Base-by-base conservation (phyloP, 2,329 filamentous ascomycete genomes). In the Cladosporium cucumerinum region DNA sequence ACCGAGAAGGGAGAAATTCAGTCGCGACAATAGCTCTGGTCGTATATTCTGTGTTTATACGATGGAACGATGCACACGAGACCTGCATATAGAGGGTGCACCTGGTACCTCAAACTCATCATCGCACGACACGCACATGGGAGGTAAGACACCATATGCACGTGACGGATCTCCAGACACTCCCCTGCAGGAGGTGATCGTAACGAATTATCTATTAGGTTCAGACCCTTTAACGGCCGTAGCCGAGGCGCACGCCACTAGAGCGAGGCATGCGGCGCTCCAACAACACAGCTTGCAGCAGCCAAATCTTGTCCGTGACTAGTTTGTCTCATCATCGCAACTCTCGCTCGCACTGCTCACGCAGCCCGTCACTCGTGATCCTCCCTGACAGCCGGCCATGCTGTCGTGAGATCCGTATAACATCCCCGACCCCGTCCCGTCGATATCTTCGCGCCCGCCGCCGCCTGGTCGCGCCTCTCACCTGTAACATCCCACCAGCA, bases 401-500 rank as follows among this genome's bases (percentile, higher is more conserved):
- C 30, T 32, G 48, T 52, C 30, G 48, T 61, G 48, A 52, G 30
- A 32, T 16, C 32, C 16, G 32, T 18, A 32, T 21, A 54, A 28
- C 26, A 28, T 8, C 51, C 26, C 51, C 25, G 10, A 39, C 25
- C 51, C 51, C 26, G 51, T 39, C 32, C 14, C 26, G 26, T 28
- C 26, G n/a, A n/a, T 36, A 52, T 28, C 54, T 57, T 57, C 21
- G 51, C 54, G 54, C 54, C 54, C 21, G 32, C 21, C 21, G 32
- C 21, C 21, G 25, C 16, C 32, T 51, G 30, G 12, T 32, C 30
- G 21, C 32, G 21, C 32, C 58, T 34, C 28, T n/a, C n/a, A 30
- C 28, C 30, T 5, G n/a, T 11, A 26, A 46, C 12, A 18, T 14
- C 10, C 57, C 48, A 26, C 46, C 21, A 32, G 36, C 57, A 93